Base-by-base conservation (phyloP, 768 basidiomycete genomes). In the Tulasnella calospora region DNA sequence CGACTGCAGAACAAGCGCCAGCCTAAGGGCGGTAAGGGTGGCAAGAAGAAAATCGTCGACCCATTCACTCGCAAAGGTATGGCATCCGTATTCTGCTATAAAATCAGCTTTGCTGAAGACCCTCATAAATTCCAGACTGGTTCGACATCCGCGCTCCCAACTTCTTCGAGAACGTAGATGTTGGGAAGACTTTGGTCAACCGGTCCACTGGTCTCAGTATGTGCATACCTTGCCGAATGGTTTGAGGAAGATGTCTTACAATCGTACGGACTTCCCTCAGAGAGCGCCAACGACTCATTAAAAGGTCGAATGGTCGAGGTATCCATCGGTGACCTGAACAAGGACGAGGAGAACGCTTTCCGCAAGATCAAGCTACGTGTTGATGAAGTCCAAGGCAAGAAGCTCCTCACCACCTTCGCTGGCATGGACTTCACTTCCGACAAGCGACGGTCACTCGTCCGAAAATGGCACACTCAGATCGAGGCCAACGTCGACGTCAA, bases 41-140 rank as follows among this genome's bases (percentile, higher is more conserved):
- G 98, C 89, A 99, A 99, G 95, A 99, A 99, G 89, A 98, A 99
- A 92, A 96, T 98, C 85, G 95, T 99, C 81, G 98, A 99, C 90
- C 96, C 98, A 81, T 98, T 99, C 93, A 92, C 97, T 81, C 92
- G 98, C 89, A 99, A 99, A 88, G 97, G 97, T 96, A 82, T 79
- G 87, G 82, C 38, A 17, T 23, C 38, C 30, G 35, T 30, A 17
- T n/a, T 30, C 38, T 8, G 61, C 19, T 35, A 41, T 27, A 3
- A 8, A 40, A 75, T 21, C 1, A 6, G n/a, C 21, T 19, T 41
- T 35, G 21, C 40, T n/a, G 21, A 35, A 44, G n/a, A 77, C 69
- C 38, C 4, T 76, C 78, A 0, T 77, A 8, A 33, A 36, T 8
- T 47, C 0, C 79, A 98, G 97, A 99, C 83, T 99, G 98, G 98